Percentiles rank a stretch among this genome's conserved stretches.
These are phyloP conservation scores for Dipteronia sinensis DNA, from an alignment of 345 rosid species.

Conservation along the genomic window DNA sequence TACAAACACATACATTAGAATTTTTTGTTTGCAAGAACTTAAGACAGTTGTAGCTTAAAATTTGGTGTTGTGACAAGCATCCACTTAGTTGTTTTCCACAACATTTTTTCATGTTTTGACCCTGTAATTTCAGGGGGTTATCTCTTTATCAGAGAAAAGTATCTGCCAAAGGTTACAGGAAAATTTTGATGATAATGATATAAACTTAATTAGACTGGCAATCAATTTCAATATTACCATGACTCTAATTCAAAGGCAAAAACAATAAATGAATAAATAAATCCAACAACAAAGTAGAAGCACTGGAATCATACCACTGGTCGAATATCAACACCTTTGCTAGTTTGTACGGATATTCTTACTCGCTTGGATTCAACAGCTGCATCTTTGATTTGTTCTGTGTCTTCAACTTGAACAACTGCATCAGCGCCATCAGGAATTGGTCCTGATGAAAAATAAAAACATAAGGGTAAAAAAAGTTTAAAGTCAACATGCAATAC, in stretches of 20 bases:
- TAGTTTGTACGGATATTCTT: slow-evolving; percentile 60
- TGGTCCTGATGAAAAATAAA: slow-evolving; percentile 54
- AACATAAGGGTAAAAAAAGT: neutral
- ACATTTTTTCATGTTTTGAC: neutral
- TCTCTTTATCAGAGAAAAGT: neutral
- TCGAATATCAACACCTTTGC: slow-evolving; percentile 81
- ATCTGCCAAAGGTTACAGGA: neutral
- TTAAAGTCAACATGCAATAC: neutral
- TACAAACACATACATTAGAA: neutral
- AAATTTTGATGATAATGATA: neutral
- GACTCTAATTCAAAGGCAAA: neutral
- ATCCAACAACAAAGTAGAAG: neutral
- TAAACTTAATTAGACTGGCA: neutral
- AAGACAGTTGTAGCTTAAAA: neutral
- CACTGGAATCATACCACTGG: slow-evolving; percentile 70
- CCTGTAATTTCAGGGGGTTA: neutral
- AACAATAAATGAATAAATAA: slow-evolving; percentile 13
- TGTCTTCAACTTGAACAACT: slow-evolving; percentile 96
- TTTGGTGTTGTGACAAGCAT: neutral
- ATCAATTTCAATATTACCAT: neutral
- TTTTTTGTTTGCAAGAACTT: neutral
- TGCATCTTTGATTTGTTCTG: slow-evolving; percentile 46
- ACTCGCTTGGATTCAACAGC: slow-evolving; percentile 50
- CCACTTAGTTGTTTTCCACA: neutral
- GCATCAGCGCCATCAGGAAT: slow-evolving; percentile 98